Evolutionary conservation across 208 protist genomes (phyloP), one percentile per base, ranked within the genome.

Genomic region (Acanthamoeba royreba): DNA sequence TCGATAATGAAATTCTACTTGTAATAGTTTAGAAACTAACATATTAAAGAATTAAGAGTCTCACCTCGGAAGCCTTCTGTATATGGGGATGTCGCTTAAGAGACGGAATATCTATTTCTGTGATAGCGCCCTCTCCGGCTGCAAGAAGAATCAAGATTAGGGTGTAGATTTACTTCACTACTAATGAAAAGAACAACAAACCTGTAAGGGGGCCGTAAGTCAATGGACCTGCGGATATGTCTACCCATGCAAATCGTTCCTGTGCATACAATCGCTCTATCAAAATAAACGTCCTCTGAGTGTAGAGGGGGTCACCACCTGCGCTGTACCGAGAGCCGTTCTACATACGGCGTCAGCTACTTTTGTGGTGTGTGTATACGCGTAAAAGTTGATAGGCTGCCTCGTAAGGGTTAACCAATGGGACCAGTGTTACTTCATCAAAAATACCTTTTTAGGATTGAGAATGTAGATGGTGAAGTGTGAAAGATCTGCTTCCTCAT

Each of bases 401-500:
- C 15, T 22, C 15, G 49, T 8, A 86, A 17, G 45, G 19, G 28
- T 22, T 86, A 52, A 28, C 11, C 2, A 55, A 9, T 15, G 28
- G 2, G 22, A 47, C 11, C n/a, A 77, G 0, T 22, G 8, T 22
- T 28, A 19, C 49, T 22, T 1, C 11, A 1, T 22, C 43, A 5
- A 86, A 28, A 52, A 28, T 33, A 11, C 45, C 77, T 86, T 86
- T 45, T 86, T 86, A 25, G 77, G 77, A 33, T 86, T 86, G 77
- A 86, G 22, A 7, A 86, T 13, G 46, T 86, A 86, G 77, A 86
- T 86, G 77, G 77, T 86, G 77, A 42, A 86, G 22, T 58, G 77
- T 22, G 11, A 11, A n/a, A 55, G 33, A 45, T 86, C 77, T 33
- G 31, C 46, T 4, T 8, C 1, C 22, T 58, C 13, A 33, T 47